Conservation (phyloP, 1,284 basidiomycete species). For the Cryptococcus sp. region DNA sequence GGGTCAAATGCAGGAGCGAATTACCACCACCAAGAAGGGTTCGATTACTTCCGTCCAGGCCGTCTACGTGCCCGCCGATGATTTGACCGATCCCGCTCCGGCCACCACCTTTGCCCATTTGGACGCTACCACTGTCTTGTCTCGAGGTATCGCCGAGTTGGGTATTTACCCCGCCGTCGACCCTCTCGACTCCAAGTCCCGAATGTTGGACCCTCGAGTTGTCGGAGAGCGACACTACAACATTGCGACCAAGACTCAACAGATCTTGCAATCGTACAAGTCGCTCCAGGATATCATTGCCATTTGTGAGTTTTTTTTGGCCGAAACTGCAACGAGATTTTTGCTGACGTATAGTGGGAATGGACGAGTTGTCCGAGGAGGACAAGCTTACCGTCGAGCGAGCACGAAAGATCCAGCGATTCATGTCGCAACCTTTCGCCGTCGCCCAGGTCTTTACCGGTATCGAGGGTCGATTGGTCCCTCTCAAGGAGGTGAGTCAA, state of each 20-base stretch:
- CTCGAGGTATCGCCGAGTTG: slow-evolving; percentile 97
- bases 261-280: slow-evolving; percentile 99
- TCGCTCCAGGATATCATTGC: slow-evolving; percentile 77
- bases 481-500: slow-evolving; percentile 63
- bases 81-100: slow-evolving; percentile 99
- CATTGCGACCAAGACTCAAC: slow-evolving; percentile 90
- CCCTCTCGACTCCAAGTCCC: slow-evolving; percentile 97
- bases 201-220: slow-evolving; percentile 99
- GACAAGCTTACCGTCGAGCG: slow-evolving; percentile 92
- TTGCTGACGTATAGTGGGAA: slow-evolving; percentile 60
- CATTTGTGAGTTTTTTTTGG: slow-evolving; percentile 31
- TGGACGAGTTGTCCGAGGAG: slow-evolving; percentile 99
- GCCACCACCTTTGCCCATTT: slow-evolving; percentile 99
- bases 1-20: slow-evolving; percentile 99
- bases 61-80: slow-evolving; percentile 98
- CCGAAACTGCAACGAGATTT: slow-evolving; percentile 3
- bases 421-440: slow-evolving; percentile 99
- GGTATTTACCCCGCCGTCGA: slow-evolving; percentile 99
- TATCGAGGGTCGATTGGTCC: slow-evolving; percentile 92
- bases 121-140: slow-evolving; percentile 98
- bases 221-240: slow-evolving; percentile 90
- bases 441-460: slow-evolving; percentile 99
- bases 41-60: slow-evolving; percentile 99
- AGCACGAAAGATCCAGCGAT: slow-evolving; percentile 65
- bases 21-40: slow-evolving; percentile 99